Evolutionary conservation across 2,329 filamentous ascomycete species (phyloP), one percentile per base, ranked within the genome.

Genomic region (Fusarium chuoi): DNA sequence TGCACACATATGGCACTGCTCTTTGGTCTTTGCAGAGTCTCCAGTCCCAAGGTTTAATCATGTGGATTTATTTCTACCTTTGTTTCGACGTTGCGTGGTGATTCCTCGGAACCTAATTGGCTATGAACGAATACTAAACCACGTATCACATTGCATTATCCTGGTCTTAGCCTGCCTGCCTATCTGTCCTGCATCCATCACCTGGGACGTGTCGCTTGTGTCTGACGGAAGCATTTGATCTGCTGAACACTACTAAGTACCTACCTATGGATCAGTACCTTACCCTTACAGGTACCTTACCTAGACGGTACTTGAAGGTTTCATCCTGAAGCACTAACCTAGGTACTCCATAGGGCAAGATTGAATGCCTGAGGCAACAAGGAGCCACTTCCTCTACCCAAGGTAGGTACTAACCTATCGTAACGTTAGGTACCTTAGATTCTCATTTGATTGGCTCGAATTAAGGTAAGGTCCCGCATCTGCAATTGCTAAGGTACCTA

Each of bases 391-490:
- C 14, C 18, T 17, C 30, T 30, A 30, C 30, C n/a, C n/a, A n/a
- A n/a, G n/a, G n/a, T n/a, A n/a, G n/a, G n/a, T n/a, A n/a, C n/a
- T n/a, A n/a, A n/a, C n/a, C n/a, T 38, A 39, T 26, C 22, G 8
- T 38, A 59, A 28, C 6, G 33, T 33, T 14, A 33, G 24, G 8
- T 13, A n/a, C n/a, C n/a, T n/a, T n/a, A 46, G 9, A 14, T 15
- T 46, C 41, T 56, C 24, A 33, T 58, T 51, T 71, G 64, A 49
- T 55, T 49, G 58, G 35, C 4, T 14, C 39, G n/a, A 35, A 33
- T 22, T 12, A 38, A 62, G 48, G 58, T 12, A 38, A 62, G 48
- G 58, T 41, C 35, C 62, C 26, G 66, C 70, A 70, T 48, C 60
- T 54, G 22, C 62, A 56, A 56, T 41, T 26, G 38, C 18, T 33